Evolutionary conservation across 2,329 filamentous ascomycete genomes (phyloP).

Genomic region (Penicillium fuscoglaucum): DNA sequence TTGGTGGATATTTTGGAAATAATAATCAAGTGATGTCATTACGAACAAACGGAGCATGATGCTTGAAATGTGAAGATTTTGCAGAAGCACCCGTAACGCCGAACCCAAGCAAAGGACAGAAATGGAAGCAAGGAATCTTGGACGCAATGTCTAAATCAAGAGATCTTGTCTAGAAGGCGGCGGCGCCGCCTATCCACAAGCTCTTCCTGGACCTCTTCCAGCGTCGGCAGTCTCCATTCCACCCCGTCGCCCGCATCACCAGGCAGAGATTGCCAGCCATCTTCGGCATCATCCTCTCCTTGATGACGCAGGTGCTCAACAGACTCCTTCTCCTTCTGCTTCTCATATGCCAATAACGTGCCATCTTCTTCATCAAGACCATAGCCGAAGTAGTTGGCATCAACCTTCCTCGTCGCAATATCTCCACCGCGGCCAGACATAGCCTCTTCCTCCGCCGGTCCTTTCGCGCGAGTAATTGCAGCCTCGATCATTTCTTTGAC

Average conservation of each 20-base stretch:
- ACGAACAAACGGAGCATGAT: conserved; percentile 16
- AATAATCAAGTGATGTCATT: conserved; percentile 15
- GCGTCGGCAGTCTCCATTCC: conserved; percentile 77
- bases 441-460: conserved; percentile 67
- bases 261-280: conserved; percentile 80
- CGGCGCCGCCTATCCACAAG: conserved; percentile 80
- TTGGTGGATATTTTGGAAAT: conserved; percentile 1
- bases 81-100: conserved; percentile 29
- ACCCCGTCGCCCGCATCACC: conserved; percentile 82
- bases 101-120: conserved; percentile 14
- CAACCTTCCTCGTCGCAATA: conserved; percentile 65
- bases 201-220: conserved; percentile 93
- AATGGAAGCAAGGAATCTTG: conserved; percentile 13
- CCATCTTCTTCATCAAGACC: conserved; percentile 90
- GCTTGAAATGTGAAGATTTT: conserved; percentile 23
- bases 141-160: conserved; percentile 31
- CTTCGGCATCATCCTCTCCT: conserved; percentile 59
- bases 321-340: conserved; percentile 78
- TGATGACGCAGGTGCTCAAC: conserved; percentile 65
- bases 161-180: conserved; percentile 80
- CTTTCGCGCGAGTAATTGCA: conserved; percentile 62
- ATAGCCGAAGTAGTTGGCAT: conserved; percentile 95
- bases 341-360: conserved; percentile 75
- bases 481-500: conserved; percentile 96
- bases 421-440: conserved; percentile 47